Evolutionary conservation across 768 basidiomycete genomes (phyloP).

Genomic region (Hygrocybe coccinea): DNA sequence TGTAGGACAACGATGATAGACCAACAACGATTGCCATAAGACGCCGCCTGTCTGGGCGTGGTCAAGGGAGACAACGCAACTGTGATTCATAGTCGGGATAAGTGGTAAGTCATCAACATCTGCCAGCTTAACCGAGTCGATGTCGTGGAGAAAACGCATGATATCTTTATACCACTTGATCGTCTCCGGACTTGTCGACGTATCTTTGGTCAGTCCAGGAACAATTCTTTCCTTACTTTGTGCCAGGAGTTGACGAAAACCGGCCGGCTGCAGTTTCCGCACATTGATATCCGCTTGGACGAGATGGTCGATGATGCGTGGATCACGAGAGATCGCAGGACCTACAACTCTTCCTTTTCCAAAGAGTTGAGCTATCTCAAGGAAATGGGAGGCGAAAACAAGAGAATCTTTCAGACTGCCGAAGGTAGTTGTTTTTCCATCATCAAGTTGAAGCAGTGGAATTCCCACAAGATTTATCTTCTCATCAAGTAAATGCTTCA

Average conservation of each 20-base stretch:
- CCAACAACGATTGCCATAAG: not conserved
- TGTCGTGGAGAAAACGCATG: not conserved
- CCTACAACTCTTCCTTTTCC: not conserved
- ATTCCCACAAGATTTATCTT: too few relatives aligned
- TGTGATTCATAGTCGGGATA: conserved; percentile 4
- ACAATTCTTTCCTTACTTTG: too few relatives aligned
- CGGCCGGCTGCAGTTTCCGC: too few relatives aligned
- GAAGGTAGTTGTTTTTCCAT: not conserved
- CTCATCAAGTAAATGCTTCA: too few relatives aligned
- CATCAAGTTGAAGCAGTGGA: not conserved
- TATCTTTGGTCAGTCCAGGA: too few relatives aligned
- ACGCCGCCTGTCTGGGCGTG: too few relatives aligned
- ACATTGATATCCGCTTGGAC: too few relatives aligned
- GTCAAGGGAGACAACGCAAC: not conserved
- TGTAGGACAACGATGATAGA: not conserved
- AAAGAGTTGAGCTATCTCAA: too few relatives aligned
- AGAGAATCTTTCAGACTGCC: too few relatives aligned
- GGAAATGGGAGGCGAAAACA: too few relatives aligned
- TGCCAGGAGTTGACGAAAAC: too few relatives aligned
- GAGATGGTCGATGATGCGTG: not conserved
- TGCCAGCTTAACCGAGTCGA: conserved; percentile 20
- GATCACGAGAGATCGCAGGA: not conserved
- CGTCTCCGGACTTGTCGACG: too few relatives aligned
- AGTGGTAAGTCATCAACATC: not conserved
- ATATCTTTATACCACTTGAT: not conserved